Evolutionary conservation across 441 rosid species (phyloP), one percentile per base, ranked within the genome.

Genomic region (Geranium incanum): DNA sequence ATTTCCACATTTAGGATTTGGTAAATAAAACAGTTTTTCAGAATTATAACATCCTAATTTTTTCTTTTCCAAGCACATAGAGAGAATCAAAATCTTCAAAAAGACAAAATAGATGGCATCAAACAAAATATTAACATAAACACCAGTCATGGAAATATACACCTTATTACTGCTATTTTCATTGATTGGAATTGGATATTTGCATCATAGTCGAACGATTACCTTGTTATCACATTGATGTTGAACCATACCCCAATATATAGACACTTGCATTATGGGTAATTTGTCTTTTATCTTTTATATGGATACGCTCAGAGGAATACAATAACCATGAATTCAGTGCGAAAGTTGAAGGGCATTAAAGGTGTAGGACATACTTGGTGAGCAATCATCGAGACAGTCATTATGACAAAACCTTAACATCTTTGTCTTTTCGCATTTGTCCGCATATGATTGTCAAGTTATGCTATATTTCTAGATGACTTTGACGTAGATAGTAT

Each of bases 321-420:
- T 9, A 48, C 57, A 48, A 13, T 77, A 62, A 73, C 74, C 33
- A 78, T 82, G 79, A 69, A 79, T 70, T 79, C 76, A 66, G 50
- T 62, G 57, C 77, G 71, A 79, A 83, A 83, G 82, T 78, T 76
- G 76, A 70, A 74, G 69, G 38, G 80, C 81, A 77, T 63, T 78
- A 81, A 77, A 79, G 84, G 69, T 78, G 89, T 86, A 80, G 57
- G 90, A 72, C 87, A 84, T 66, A 64, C 71, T 64, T 67, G 74
- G 73, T 70, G 82, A 79, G 66, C 82, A 76, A 50, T 45, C 59
- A 87, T 86, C 91, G 84, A 85, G 71, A 70, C 59, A 70, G 87
- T 73, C 88, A 85, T 84, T 69, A 87, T 90, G 91, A 90, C 93
- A 83, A 79, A 87, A 88, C 95, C 98, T 91, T 91, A 87, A 94